Evolutionary conservation across 2,329 filamentous ascomycete genomes (phyloP).

Genomic region (Fusarium siculi): DNA sequence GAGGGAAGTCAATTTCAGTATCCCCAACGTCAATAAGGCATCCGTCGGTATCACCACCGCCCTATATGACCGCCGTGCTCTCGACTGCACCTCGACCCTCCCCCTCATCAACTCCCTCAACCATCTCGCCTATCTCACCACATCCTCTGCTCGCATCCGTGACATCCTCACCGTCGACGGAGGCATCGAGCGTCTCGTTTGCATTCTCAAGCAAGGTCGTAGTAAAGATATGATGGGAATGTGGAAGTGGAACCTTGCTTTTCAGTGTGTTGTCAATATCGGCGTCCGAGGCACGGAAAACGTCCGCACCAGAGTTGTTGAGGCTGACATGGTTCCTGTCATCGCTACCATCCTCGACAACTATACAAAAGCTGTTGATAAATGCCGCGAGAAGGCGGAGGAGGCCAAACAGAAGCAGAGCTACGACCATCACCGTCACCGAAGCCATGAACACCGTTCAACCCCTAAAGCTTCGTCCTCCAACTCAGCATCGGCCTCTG

Average conservation of each 20-base stretch:
- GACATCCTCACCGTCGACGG: constrained; percentile 99
- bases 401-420: constrained; percentile 79
- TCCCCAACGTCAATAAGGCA: constrained; percentile 99
- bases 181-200: constrained; percentile 94
- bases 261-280: constrained; percentile 99
- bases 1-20: constrained; percentile 99
- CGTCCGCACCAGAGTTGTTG: constrained; percentile 93
- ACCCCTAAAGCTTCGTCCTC: constrained; percentile 57
- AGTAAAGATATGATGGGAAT: constrained; percentile 99
- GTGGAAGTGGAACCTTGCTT: constrained; percentile 99
- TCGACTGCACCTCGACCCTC: constrained; percentile 97
- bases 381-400: constrained; percentile 87
- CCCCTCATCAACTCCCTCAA: constrained; percentile 99
- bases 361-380: constrained; percentile 96
- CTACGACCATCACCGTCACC: constrained; percentile 63
- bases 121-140: constrained; percentile 97
- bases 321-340: constrained; percentile 98
- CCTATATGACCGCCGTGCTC: constrained; percentile 94
- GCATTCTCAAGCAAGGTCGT: constrained; percentile 96
- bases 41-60: constrained; percentile 98
- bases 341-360: constrained; percentile 98
- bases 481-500: constrained; percentile 47
- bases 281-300: constrained; percentile 94
- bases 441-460: constrained; percentile 60
- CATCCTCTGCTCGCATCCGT: constrained; percentile 94